phyloP scores from a whole-genome alignment of 106 monocot species.

The Triglochin maritima region DNA sequence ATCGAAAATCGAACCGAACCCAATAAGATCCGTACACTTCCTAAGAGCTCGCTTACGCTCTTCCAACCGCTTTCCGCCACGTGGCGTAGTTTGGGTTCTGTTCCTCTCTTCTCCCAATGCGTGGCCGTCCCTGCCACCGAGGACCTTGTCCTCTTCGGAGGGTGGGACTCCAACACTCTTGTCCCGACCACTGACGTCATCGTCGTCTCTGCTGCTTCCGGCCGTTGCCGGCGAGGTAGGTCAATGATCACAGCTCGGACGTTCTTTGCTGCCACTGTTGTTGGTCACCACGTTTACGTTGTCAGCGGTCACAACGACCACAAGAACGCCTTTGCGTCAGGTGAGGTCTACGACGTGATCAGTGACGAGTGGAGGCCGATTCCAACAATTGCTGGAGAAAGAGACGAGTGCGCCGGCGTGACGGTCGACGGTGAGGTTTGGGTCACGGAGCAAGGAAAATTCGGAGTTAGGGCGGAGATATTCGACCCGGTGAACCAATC shows the following conservation, averaged over 20 bases:
- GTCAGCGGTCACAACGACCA: conserved; percentile 57
- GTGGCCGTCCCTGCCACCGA: conserved; percentile 19
- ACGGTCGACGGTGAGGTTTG: conserved; percentile 19
- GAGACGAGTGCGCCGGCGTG: conserved; percentile 53
- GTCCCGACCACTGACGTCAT: conserved; percentile 34
- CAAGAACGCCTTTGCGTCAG: conserved; percentile 51
- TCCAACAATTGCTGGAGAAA: conserved; percentile 40
- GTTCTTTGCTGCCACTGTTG: conserved; percentile 45
- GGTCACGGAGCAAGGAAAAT: conserved; percentile 38
- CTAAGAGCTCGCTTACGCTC: conserved; percentile 21
- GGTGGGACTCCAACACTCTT: conserved; percentile 46
- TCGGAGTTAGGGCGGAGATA: conserved; percentile 28
- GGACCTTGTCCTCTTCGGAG: conserved; percentile 38
- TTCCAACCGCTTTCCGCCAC: conserved; percentile 22
- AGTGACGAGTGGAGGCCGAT: conserved; percentile 38
- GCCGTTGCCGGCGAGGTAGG: conserved; percentile 22
- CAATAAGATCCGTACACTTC: conserved; percentile 1
- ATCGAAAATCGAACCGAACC: not conserved
- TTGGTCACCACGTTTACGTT: conserved; percentile 25
- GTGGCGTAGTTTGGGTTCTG: conserved; percentile 24
- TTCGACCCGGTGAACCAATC: conserved; percentile 17
- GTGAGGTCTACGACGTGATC: conserved; percentile 30
- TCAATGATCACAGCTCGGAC: conserved; percentile 34
- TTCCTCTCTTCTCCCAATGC: conserved; percentile 56
- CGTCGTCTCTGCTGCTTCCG: conserved; percentile 35